These are phyloP conservation scores for Byssochlamys sp. DNA, from an alignment of 2,329 filamentous ascomycete genomes.

Conservation along the genomic window DNA sequence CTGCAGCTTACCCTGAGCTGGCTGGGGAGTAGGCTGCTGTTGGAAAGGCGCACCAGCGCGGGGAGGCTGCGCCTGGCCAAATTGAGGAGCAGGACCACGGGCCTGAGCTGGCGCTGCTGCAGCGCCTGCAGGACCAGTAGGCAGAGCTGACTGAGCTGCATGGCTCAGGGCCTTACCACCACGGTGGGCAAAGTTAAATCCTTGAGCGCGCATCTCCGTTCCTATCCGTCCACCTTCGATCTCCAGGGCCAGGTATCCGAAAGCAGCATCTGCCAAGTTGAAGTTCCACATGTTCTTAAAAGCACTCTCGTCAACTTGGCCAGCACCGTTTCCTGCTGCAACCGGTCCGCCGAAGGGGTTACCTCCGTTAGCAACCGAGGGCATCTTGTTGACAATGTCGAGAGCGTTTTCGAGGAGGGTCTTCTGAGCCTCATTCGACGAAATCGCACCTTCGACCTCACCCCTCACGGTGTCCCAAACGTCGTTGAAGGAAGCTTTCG, in stretches of 20 bases:
- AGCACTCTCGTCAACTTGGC: constrained; percentile 92
- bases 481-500: constrained; percentile 96
- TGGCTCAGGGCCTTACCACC: constrained; percentile 61
- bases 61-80: constrained; percentile 31
- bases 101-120: constrained; percentile 28
- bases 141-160: constrained; percentile 16
- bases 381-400: constrained; percentile 96
- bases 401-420: constrained; percentile 83
- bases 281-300: constrained; percentile 99
- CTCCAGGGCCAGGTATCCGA: constrained; percentile 89
- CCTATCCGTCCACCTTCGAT: constrained; percentile 92
- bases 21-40: constrained; percentile 22
- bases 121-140: constrained; percentile 20
- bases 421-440: constrained; percentile 87
- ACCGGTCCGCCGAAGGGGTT: constrained; percentile 90
- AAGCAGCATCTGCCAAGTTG: constrained; percentile 92
- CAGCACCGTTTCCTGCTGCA: constrained; percentile 59
- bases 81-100: constrained; percentile 29
- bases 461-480: constrained; percentile 98
- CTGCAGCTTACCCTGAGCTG: constrained; percentile 21
- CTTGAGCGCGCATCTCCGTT: constrained; percentile 96
- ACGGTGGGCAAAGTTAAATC: constrained; percentile 97
- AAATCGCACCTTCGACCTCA: constrained; percentile 88
- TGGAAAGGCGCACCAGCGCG: constrained; percentile 19
- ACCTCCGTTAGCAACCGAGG: constrained; percentile 81